A percentile compares a stretch with the other conserved stretches of the same genome.
Conservation (phyloP, 257 asterid genomes). For the Fraxinus pennsylvanica region DNA sequence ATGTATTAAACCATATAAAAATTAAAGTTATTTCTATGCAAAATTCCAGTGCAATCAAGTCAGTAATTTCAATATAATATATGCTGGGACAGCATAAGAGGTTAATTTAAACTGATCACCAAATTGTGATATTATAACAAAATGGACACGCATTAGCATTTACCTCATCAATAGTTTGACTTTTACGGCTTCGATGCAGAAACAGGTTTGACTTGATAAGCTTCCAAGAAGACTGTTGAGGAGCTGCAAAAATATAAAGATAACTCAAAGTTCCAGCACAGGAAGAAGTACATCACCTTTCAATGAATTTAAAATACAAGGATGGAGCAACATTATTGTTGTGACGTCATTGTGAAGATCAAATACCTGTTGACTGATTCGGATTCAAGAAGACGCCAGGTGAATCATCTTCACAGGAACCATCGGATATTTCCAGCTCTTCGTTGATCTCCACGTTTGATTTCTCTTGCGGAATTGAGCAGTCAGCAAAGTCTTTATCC, state of each 20-base stretch:
- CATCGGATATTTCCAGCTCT: slow-evolving; percentile 88
- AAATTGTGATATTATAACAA: slow-evolving; percentile 1
- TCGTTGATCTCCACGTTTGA: slow-evolving; percentile 79
- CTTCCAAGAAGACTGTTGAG: slow-evolving; percentile 61
- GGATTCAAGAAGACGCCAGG: slow-evolving; percentile 37
- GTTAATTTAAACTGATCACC: too few relatives aligned
- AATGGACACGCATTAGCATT: slow-evolving; percentile 28
- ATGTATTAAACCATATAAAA: background rate
- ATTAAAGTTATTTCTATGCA: background rate
- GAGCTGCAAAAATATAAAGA: slow-evolving; percentile 40
- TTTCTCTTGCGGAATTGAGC: slow-evolving; percentile 91
- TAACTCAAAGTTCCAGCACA: background rate
- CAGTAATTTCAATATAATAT: background rate
- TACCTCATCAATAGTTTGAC: slow-evolving; percentile 83
- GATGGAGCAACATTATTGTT: slow-evolving; percentile 6
- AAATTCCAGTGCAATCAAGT: slow-evolving; percentile 12
- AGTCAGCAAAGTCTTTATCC: slow-evolving; percentile 64
- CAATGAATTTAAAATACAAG: slow-evolving; percentile 18
- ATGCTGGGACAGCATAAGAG: too few relatives aligned
- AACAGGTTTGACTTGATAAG: slow-evolving; percentile 74
- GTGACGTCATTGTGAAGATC: slow-evolving; percentile 22
- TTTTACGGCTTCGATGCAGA: slow-evolving; percentile 79
- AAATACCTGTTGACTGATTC: slow-evolving; percentile 52
- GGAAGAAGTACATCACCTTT: slow-evolving; percentile 20
- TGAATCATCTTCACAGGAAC: slow-evolving; percentile 68